Evolutionary conservation across 2,329 filamentous ascomycete genomes (phyloP), one percentile per base, ranked within the genome.

Genomic region (Remersonia thermophila): DNA sequence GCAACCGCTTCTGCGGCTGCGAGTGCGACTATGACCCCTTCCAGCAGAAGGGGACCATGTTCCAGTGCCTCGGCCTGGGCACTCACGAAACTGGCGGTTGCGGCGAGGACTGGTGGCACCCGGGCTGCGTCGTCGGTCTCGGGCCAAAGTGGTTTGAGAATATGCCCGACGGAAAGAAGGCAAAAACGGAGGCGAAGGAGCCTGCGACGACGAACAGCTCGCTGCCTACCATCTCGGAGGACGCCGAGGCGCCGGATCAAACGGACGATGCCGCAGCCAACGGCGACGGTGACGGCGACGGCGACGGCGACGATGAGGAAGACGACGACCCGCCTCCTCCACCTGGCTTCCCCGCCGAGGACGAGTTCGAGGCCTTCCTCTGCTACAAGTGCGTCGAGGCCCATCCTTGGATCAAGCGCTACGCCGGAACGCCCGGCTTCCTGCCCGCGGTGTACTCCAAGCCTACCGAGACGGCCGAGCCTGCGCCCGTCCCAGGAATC

Each of bases 61-160:
- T 93, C 49, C 91, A 98, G 57, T 98, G 91, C 54, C 58, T 96
- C 2, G 89, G 89, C 0, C 64, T 96, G 1, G 86, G 85, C 1
- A 80, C 76, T 0, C 68, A 73, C 10, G 81, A 89, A 47, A 78
- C 80, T 1, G 87, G 87, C 12, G 89, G 87, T 4, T 96, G 89
- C 58, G 89, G 89, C 10, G 89, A 96, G 61, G 89, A 96, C 54
- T 96, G 89, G 89, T 96, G 85, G 70, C 89, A 96, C 61, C 85
- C 89, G 0, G 86, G 91, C 43, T 96, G 89, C 54, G 63, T 96
- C 7, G 75, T 94, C 33, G 87, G 87, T 5, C 62, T 93, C 47
- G 77, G 80, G 1, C 73, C 84, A 9, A 71, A 76, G 40, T 87
- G 82, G 76, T 76, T 67, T 45, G 76, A 80, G 52, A 67, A 61